Evolutionary conservation across 805 yeast species (phyloP).

Genomic region (Wickerhamiella cacticola): DNA sequence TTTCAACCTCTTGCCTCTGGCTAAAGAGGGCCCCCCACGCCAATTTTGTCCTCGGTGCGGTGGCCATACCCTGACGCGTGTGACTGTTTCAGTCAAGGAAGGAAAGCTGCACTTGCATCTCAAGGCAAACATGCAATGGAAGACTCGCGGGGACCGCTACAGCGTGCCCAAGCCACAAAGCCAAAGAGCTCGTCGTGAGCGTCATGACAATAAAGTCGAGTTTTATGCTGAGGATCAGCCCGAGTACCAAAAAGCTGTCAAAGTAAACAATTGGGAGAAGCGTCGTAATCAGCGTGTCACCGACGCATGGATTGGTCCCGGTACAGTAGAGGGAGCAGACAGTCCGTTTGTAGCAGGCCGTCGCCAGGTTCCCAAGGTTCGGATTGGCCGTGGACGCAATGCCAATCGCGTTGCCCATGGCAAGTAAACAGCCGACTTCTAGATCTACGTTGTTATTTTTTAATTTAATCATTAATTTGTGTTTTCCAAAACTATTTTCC

Average conservation of each 20-base stretch:
- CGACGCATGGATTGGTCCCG: constrained; percentile 90
- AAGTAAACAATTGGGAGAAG: constrained; percentile 78
- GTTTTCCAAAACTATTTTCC: no score
- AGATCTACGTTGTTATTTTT: neutral
- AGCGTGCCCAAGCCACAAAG: constrained; percentile 81
- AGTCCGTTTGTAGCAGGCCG: constrained; percentile 76
- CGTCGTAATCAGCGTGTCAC: constrained; percentile 74
- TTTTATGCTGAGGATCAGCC: constrained; percentile 80
- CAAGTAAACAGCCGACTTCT: no score
- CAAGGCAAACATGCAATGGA: constrained; percentile 89
- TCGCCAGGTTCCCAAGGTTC: constrained; percentile 39
- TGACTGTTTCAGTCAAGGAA: constrained; percentile 73
- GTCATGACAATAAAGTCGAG: constrained; percentile 68
- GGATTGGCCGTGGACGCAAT: constrained; percentile 73
- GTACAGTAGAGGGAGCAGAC: constrained; percentile 61
- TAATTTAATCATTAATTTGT: neutral
- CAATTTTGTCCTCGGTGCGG: constrained; percentile 96
- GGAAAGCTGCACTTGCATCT: constrained; percentile 82
- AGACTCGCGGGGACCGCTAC: constrained; percentile 70
- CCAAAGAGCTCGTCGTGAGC: constrained; percentile 59
- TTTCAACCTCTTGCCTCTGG: constrained; percentile 67
- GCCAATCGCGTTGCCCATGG: constrained; percentile 66
- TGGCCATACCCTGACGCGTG: constrained; percentile 76
- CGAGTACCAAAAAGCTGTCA: constrained; percentile 78
- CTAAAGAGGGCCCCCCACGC: constrained; percentile 47